Percentiles rank a stretch among this genome's conserved stretches.
Evolutionary conservation across 306 rosid genomes (phyloP).

Genomic region (Trifolium repens): DNA sequence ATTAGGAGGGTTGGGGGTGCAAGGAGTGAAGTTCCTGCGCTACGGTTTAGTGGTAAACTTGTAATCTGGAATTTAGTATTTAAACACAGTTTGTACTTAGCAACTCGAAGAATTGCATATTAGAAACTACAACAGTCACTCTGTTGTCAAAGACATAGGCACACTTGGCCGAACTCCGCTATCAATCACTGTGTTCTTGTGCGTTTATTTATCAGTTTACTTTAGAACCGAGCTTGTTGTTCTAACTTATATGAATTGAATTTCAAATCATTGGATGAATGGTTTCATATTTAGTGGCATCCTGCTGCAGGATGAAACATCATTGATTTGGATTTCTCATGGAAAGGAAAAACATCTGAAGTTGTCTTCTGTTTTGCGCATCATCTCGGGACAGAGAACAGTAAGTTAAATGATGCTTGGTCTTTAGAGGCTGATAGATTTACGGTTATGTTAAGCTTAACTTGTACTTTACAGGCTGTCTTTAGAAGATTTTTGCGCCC

Average conservation of each 20-base stretch:
- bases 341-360: conserved; percentile 79
- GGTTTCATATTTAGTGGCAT: conserved; percentile 52
- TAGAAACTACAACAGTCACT: neutral
- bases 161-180: neutral
- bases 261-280: conserved; percentile 38
- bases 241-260: conserved; percentile 17
- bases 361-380: conserved; percentile 60
- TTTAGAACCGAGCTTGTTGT: neutral
- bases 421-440: conserved; percentile 2
- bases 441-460: conserved; percentile 10
- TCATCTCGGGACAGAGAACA: conserved; percentile 92
- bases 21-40: neutral
- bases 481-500: conserved; percentile 91
- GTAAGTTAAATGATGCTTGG: conserved; percentile 65
- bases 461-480: conserved; percentile 67
- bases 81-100: neutral
- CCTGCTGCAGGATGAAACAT: conserved; percentile 78
- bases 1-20: neutral
- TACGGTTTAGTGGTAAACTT: neutral
- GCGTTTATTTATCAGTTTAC: neutral
- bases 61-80: neutral
- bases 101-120: neutral
- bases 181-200: neutral
- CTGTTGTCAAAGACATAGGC: neutral
- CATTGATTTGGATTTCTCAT: conserved; percentile 77